These are phyloP conservation scores for Neoascochyta sp. DNA, from an alignment of 2,329 filamentous ascomycete genomes.

Conservation along the genomic window DNA sequence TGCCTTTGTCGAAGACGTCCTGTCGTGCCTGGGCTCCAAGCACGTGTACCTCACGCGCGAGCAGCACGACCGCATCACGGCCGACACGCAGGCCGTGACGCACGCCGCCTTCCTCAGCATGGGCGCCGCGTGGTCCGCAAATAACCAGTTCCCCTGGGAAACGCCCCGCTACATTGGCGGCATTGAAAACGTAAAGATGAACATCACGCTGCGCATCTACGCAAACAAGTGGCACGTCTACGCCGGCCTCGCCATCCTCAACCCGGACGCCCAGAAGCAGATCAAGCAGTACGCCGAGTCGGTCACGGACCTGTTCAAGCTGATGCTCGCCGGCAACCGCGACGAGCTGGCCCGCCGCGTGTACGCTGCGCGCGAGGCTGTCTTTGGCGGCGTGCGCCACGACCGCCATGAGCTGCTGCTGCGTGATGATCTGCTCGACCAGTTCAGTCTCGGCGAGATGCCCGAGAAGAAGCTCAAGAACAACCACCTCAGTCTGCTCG, in stretches of 20 bases:
- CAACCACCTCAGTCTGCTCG: slow-evolving; percentile 88
- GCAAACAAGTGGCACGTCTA: slow-evolving; percentile 99
- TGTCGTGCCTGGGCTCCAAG: slow-evolving; percentile 80
- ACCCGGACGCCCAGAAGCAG: slow-evolving; percentile 86
- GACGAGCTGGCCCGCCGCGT: slow-evolving; percentile 72
- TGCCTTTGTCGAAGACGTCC: slow-evolving; percentile 71
- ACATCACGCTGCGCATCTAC: slow-evolving; percentile 95
- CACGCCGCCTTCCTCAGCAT: slow-evolving; percentile 94
- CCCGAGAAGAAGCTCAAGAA: slow-evolving; percentile 71
- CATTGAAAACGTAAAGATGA: slow-evolving; percentile 99
- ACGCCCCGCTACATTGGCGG: slow-evolving; percentile 92
- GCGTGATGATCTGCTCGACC: slow-evolving; percentile 76
- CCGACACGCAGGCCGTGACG: slow-evolving; percentile 96
- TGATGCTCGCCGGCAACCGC: slow-evolving; percentile 85
- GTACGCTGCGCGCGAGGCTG: slow-evolving; percentile 71
- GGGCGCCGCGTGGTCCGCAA: slow-evolving; percentile 96
- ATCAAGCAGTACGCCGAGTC: slow-evolving; percentile 91
- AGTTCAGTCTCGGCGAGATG: slow-evolving; percentile 75
- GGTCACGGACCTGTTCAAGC: slow-evolving; percentile 91
- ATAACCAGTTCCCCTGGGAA: slow-evolving; percentile 95
- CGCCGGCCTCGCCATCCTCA: slow-evolving; percentile 92
- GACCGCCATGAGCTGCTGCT: slow-evolving; percentile 68
- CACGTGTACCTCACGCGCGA: slow-evolving; percentile 82
- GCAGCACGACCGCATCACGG: slow-evolving; percentile 94
- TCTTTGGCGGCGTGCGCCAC: slow-evolving; percentile 55